A percentile compares a stretch with the other conserved stretches of the same genome.
Conservation (phyloP, 768 basidiomycete genomes). For the Dentipellis fragilis region DNA sequence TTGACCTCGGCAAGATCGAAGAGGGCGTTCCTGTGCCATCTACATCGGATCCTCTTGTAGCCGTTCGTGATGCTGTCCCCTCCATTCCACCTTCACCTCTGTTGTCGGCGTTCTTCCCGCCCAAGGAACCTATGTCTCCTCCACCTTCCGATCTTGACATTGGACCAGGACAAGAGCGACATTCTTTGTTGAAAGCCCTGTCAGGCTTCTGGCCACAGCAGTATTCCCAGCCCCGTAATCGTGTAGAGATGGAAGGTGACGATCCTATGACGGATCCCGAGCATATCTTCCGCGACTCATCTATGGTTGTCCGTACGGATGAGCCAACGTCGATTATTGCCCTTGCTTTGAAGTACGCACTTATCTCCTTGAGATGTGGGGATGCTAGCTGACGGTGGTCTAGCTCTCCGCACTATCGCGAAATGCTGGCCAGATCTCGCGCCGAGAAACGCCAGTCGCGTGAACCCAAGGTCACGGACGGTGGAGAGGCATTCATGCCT, state of each 20-base stretch:
- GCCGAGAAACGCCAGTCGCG: constrained; percentile 65
- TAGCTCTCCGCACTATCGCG: constrained; percentile 76
- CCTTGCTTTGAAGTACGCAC: constrained; percentile 72
- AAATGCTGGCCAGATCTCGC: constrained; percentile 68
- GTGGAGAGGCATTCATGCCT: constrained; percentile 85
- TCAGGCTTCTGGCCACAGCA: constrained; percentile 74
- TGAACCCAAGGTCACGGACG: constrained; percentile 45
- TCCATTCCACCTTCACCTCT: constrained; percentile 51
- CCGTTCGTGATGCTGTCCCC: constrained; percentile 15
- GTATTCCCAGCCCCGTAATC: constrained; percentile 34
- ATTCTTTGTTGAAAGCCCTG: constrained; percentile 72
- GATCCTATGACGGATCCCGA: constrained; percentile 74
- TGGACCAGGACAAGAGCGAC: constrained; percentile 46
- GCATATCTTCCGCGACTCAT: constrained; percentile 89
- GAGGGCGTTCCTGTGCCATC: neutral
- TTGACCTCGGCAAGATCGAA: neutral
- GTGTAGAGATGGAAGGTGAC: constrained; percentile 50
- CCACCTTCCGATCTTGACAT: constrained; percentile 41
- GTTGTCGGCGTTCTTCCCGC: constrained; percentile 9
- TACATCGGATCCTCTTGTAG: neutral
- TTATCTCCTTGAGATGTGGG: neutral
- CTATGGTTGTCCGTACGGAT: constrained; percentile 91
- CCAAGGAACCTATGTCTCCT: constrained; percentile 8
- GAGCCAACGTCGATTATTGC: constrained; percentile 98
- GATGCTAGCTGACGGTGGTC: neutral